Conservation (phyloP, 495 filamentous ascomycete genomes). For the Platismatia glauca region DNA sequence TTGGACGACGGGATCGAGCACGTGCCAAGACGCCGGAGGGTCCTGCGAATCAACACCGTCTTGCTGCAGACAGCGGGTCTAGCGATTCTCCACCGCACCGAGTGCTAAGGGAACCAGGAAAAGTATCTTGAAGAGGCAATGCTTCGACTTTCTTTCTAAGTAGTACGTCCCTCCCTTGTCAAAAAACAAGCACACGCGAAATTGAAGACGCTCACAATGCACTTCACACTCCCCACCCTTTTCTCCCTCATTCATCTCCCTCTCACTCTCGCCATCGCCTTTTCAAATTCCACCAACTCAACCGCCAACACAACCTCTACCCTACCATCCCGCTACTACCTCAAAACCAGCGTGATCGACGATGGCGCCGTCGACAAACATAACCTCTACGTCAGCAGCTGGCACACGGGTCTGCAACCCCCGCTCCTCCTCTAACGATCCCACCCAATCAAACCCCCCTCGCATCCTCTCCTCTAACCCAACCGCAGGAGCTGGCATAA, state of each 20-base stretch:
- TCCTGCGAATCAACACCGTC: too few species aligned
- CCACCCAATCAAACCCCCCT: not conserved
- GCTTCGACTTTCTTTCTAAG: too few species aligned
- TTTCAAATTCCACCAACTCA: not conserved
- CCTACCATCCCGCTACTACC: constrained; percentile 30
- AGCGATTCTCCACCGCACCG: too few species aligned
- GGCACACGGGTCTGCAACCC: constrained; percentile 32
- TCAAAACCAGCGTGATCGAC: constrained; percentile 33
- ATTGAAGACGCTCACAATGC: not conserved
- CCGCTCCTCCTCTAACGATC: not conserved
- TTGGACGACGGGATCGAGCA: too few species aligned
- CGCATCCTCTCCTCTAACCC: not conserved
- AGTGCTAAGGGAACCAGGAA: too few species aligned
- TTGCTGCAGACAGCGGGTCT: too few species aligned
- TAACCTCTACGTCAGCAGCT: constrained; percentile 38
- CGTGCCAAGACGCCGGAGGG: too few species aligned
- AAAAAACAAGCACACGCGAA: too few species aligned
- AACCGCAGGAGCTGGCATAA: constrained; percentile 31
- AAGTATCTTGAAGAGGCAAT: too few species aligned
- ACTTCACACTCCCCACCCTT: not conserved
- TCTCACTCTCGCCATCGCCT: not conserved
- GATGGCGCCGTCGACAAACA: constrained; percentile 26
- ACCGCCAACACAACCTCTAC: constrained; percentile 20
- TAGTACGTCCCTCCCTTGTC: too few species aligned
- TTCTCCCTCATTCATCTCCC: not conserved